Conservation (phyloP, 2,329 filamentous ascomycete species). For the Knufia fluminis region DNA sequence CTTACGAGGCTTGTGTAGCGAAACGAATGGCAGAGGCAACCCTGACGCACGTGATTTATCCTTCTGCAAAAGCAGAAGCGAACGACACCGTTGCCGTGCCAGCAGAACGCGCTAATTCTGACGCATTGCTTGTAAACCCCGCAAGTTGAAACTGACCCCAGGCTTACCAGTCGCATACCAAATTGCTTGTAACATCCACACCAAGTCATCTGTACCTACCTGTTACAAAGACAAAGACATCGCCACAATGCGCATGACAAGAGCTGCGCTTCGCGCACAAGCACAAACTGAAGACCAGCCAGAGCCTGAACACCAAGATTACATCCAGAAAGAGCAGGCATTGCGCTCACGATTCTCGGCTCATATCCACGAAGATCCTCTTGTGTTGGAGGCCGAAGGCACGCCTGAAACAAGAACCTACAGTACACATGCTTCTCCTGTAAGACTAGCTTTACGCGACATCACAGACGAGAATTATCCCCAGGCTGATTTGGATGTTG, state of each 20-base stretch:
- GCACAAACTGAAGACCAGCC: conserved; percentile 9
- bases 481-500: conserved; percentile 8
- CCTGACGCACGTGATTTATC: too few relatives aligned
- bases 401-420: conserved; percentile 4
- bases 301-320: not conserved
- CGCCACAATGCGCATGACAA: conserved; percentile 21
- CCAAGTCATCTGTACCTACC: not conserved
- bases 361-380: conserved; percentile 7
- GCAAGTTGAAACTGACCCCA: too few relatives aligned
- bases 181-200: not conserved
- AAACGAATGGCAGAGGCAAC: not conserved
- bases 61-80: too few relatives aligned
- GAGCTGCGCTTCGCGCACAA: conserved; percentile 22
- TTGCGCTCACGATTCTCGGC: not conserved
- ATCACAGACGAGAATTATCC: conserved; percentile 20
- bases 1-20: too few relatives aligned
- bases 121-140: too few relatives aligned
- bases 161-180: not conserved
- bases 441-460: conserved; percentile 18
- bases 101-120: too few relatives aligned
- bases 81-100: too few relatives aligned
- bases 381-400: not conserved
- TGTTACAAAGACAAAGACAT: conserved; percentile 3
- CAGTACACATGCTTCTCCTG: conserved; percentile 7
- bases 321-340: conserved; percentile 10